Conservation (phyloP, 192 early-diverging fungal genomes). For the Phycomyces nitens region DNA sequence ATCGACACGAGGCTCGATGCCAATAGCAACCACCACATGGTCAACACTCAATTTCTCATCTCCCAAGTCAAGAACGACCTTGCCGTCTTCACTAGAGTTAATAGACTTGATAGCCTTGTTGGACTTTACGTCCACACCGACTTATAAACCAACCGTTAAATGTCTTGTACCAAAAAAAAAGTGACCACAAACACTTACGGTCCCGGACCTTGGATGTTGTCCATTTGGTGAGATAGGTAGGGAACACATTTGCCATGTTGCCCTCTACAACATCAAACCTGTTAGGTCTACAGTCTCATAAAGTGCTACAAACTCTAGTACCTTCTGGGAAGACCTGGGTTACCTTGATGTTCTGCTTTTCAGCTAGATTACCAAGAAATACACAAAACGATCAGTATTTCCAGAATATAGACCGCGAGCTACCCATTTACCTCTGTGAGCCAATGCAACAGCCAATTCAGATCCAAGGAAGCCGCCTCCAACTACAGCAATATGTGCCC, state of each 20-base stretch:
- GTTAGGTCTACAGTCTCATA: no score
- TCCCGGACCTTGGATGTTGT: constrained; percentile 48
- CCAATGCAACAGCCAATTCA: constrained; percentile 57
- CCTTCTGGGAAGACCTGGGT: constrained; percentile 62
- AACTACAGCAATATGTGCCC: constrained; percentile 51
- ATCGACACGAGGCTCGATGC: constrained; percentile 56
- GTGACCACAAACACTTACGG: no score
- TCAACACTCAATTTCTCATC: constrained; percentile 43
- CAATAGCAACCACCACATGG: constrained; percentile 59
- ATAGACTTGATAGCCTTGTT: constrained; percentile 34
- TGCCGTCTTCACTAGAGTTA: constrained; percentile 27
- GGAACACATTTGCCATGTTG: constrained; percentile 57
- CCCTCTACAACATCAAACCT: constrained; percentile 43
- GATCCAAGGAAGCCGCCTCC: constrained; percentile 67
- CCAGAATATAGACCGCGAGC: no score
- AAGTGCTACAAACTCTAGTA: neutral
- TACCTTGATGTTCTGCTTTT: constrained; percentile 42
- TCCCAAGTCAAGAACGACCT: constrained; percentile 43
- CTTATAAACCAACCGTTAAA: no score
- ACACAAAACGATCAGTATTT: no score
- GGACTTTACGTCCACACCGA: constrained; percentile 50
- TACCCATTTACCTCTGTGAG: constrained; percentile 43
- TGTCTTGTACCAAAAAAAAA: no score
- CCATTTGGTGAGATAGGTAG: constrained; percentile 61
- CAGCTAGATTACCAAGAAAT: constrained; percentile 15